Evolutionary conservation across 257 asterid genomes (phyloP), one percentile per base, ranked within the genome.

Genomic region (Mitragyna speciosa): DNA sequence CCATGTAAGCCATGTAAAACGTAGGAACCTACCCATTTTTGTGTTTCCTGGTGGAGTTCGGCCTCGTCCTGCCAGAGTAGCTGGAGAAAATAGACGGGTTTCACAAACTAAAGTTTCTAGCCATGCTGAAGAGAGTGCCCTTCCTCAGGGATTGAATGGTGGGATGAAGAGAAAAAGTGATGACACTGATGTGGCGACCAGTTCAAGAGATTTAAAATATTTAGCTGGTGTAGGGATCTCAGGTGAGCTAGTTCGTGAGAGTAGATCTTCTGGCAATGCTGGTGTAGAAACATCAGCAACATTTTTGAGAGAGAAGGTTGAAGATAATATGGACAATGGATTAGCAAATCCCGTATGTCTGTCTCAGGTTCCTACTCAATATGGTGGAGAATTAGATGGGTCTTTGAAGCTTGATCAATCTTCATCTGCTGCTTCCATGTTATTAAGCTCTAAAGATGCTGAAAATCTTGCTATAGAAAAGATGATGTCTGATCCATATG

Each of bases 11-110:
- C 89, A 86, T 79, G 89, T 86, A 59, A 83, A 76, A 45, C 84
- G 84, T 78, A 79, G 75, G 84, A 72, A 72, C 20, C 31, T 86
- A 75, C 89, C 87, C 31, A 30, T 48, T n/a, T 86, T 72, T 79
- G 84, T 83, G 33, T 83, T 86, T 79, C 87, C 89, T 59, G 85
- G 84, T 72, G 84, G 89, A 52, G 64, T 72, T 45, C 79, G 82
- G 30, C 79, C 79, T 41, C 85, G 85, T 73, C 82, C 79, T 14
- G 33, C 47, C 75, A 73, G 52, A 78, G 74, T 65, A 52, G 64
- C 75, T 39, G 66, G 79, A 64, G 85, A 77, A 26, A 65, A 45
- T 54, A 70, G 79, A 11, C 79, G 81, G 36, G 31, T 26, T 61
- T 49, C 45, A 41, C 75, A 28, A 19, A 54, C 73, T 52, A 82